phyloP scores from a whole-genome alignment of 768 basidiomycete species.

The Chalciporus piperatus region DNA sequence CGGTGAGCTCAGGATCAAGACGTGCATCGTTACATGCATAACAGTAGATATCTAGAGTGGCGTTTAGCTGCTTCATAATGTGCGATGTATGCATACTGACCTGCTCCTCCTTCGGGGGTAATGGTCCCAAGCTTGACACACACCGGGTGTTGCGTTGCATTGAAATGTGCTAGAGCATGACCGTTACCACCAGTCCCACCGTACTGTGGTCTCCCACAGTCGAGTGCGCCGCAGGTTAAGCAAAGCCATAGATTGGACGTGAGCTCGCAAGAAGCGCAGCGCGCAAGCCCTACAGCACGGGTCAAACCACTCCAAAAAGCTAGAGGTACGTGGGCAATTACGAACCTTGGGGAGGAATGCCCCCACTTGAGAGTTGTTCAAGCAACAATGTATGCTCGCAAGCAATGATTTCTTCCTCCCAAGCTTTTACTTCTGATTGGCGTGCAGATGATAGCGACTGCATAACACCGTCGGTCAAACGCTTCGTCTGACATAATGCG shows the following conservation, averaged over 20 bases:
- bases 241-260: constrained; percentile 96
- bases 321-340: neutral
- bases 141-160: constrained; percentile 69
- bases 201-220: constrained; percentile 84
- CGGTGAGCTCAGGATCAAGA: constrained; percentile 68
- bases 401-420: constrained; percentile 90
- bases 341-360: constrained; percentile 27
- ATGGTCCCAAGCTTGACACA: constrained; percentile 96
- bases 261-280: constrained; percentile 80
- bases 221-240: constrained; percentile 83
- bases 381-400: constrained; percentile 79
- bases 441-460: constrained; percentile 83
- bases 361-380: constrained; percentile 38
- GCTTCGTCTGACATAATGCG: constrained; percentile 41
- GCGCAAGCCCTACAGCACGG: constrained; percentile 59
- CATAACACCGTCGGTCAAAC: constrained; percentile 68
- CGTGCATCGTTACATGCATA: constrained; percentile 86
- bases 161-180: constrained; percentile 80
- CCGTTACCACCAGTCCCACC: constrained; percentile 85
- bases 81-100: constrained; percentile 38
- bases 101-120: constrained; percentile 89
- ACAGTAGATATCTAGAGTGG: constrained; percentile 78
- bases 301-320: neutral
- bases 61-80: neutral
- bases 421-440: constrained; percentile 92